Conservation (phyloP, 129 eudicot genomes). For the Pulicaria dysenterica region DNA sequence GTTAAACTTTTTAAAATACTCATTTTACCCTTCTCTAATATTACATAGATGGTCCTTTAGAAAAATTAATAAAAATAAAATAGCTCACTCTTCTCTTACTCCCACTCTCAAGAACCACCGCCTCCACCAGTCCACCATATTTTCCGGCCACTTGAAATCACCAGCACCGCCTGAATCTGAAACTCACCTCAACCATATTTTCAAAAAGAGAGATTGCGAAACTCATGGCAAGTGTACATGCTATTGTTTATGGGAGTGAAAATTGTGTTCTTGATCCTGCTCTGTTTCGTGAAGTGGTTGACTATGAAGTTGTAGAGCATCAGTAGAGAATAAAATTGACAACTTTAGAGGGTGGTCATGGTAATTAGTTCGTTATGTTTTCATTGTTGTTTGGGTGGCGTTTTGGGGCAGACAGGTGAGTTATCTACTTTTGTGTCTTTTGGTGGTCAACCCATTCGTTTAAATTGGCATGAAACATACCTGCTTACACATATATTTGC, state of each 20-base stretch:
- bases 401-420: conserved; percentile 38
- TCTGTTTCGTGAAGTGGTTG: conserved; percentile 84
- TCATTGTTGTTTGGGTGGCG: conserved; percentile 20
- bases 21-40: too few relatives aligned
- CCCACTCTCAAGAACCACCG: too few relatives aligned
- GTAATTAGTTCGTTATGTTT: conserved; percentile 9
- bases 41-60: too few relatives aligned
- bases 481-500: neutral
- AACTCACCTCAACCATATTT: too few relatives aligned
- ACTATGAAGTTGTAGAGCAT: conserved; percentile 96
- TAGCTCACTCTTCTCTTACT: too few relatives aligned
- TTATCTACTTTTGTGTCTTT: conserved; percentile 29
- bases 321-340: conserved; percentile 84
- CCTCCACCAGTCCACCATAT: too few relatives aligned
- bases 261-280: conserved; percentile 74
- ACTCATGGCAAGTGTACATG: conserved; percentile 97
- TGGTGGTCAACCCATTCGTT: conserved; percentile 35
- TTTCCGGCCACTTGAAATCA: too few relatives aligned
- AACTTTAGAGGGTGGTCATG: conserved; percentile 32
- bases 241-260: conserved; percentile 93
- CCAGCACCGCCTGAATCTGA: too few relatives aligned
- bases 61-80: too few relatives aligned
- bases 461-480: neutral
- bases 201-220: conserved; percentile 97
- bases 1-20: too few relatives aligned